Evolutionary conservation across 2,329 filamentous ascomycete species (phyloP), one percentile per base, ranked within the genome.

Genomic region (Aspergillus fructus): DNA sequence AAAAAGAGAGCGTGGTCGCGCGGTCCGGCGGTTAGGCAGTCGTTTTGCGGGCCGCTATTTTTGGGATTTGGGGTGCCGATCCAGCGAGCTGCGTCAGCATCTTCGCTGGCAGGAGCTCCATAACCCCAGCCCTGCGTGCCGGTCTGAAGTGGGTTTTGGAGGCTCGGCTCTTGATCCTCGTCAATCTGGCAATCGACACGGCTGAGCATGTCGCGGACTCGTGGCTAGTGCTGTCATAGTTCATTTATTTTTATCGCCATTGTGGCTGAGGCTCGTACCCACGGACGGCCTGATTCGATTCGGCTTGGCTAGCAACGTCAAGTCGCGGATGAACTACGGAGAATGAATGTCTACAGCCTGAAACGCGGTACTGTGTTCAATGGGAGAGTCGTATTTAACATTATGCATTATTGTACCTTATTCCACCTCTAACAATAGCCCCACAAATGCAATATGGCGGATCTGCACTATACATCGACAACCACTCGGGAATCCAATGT

Each of bases 381-480:
- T 8, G 49, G 24, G 3, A 7, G 17, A 17, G 33, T 52, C 34
- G 58, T 53, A 61, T 61, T 65, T 64, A 59, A 63, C 58, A 68
- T 68, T 66, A 66, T 64, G 46, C 61, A 67, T 67, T 67, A 64
- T 33, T 56, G 34, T 27, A 34, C 27, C 30, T 34, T 48, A 34
- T n/a, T 19, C 21, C 57, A 57, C 52, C 49, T 63, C 41, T 59
- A 59, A 53, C 49, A 48, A 56, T 57, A 53, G 48, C 21, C 50
- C 23, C 56, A 39, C 53, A 24, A 55, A 42, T 24, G 41, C 47
- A 45, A 48, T 45, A 59, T 37, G 48, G 37, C 39, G 42, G 27
- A 49, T 50, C 30, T 40, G 34, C 33, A 46, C 49, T 55, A 34
- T 59, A 55, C 59, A 58, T 54, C 19, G 39, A 30, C 21, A 41